Evolutionary conservation across 2,329 filamentous ascomycete genomes (phyloP), one percentile per base, ranked within the genome.

Genomic region (Talaromyces sp.): DNA sequence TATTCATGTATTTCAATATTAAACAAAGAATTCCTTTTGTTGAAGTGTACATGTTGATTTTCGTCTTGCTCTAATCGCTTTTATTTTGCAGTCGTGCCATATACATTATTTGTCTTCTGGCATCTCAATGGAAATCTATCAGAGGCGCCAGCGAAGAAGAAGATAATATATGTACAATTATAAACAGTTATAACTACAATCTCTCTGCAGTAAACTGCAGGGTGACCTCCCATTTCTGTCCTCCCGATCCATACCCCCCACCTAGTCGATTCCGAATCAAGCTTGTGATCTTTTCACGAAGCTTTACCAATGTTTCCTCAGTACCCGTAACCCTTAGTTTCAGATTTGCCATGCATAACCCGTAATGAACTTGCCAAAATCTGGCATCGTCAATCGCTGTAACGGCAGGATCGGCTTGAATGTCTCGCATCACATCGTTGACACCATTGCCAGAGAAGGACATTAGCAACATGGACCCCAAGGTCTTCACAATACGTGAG

Each of bases 341-440:
- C 64, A 99, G 73, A 70, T 95, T 97, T 8, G 94, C 94, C 88
- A 97, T 96, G 69, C 91, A 96, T 40, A 97, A 80, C 1, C 93
- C 92, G 71, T 97, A 97, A 74, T 99, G 94, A 13, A 97, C 94
- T 77, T 99, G 94, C 94, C 94, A 99, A 73, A 99, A 96, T 69
- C 91, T 87, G 1, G 92, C 93, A 68, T 97, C 92, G 59, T 97
- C 90, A 48, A 99, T 85, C 1, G 82, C 82, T 45, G 83, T 82
- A 25, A 97, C 85, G 57, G 83, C 82, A 1, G 89, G 85, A 66
- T 97, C 91, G 1, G 85, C 82, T 70, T 91, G 87, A 53, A 99
- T 92, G 71, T 96, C 91, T 57, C 84, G 83, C 66, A 97, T 80
- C n/a, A 96, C 87, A 21, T 87, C 85, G 3, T 84, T 80, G 1